These are phyloP conservation scores for Sanghuangporus weigelae DNA, from an alignment of 1,284 basidiomycete species.

Conservation along the genomic window DNA sequence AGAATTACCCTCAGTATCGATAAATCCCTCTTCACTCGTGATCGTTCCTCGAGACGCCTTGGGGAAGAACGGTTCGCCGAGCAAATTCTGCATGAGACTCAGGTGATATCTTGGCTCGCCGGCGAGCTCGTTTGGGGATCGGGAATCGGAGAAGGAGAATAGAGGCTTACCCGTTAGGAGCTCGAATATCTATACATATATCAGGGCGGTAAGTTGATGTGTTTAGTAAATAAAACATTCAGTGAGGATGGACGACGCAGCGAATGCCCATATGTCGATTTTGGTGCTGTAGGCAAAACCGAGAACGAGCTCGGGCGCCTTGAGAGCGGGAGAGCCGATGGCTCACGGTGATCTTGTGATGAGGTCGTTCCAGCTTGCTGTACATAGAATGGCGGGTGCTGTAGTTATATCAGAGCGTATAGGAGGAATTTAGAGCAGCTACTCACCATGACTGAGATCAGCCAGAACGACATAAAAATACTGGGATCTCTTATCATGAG, in stretches of 20 bases:
- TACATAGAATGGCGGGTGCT: background rate
- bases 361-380: background rate
- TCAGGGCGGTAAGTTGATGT: no score
- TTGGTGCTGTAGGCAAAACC: background rate
- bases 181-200: background rate
- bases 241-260: no score
- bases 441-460: background rate
- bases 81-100: background rate
- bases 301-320: background rate
- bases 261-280: background rate
- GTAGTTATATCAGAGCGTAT: background rate
- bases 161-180: background rate
- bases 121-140: background rate
- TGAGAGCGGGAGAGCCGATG: background rate
- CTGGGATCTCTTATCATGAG: background rate
- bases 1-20: background rate
- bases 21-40: background rate
- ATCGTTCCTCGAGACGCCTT: background rate
- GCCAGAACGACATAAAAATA: background rate
- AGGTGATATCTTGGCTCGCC: background rate
- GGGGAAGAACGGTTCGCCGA: background rate
- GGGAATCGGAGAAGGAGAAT: background rate
- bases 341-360: background rate
- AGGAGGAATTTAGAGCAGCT: background rate
- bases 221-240: no score